Evolutionary conservation across 208 protist species (phyloP), one percentile per base, ranked within the genome.

Genomic region (Leishmania turanica): DNA sequence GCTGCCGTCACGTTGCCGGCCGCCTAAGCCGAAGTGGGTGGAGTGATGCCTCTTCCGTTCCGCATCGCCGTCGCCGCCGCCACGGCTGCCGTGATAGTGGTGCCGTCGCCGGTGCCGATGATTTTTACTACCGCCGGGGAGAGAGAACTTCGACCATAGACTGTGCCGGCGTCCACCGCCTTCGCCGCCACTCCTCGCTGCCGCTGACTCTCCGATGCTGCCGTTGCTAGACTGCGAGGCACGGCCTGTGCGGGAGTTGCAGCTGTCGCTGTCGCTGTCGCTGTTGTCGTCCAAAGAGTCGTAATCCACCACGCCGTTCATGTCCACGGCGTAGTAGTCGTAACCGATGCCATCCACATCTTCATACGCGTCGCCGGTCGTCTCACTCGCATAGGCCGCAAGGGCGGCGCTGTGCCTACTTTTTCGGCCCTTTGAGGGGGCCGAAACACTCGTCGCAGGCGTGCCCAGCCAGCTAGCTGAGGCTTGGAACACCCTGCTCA

Each of bases 211-310:
- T 5, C 53, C 45, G 7, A 24, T 62, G 42, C 9, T 60, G 69
- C 68, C n/a, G 24, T 7, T 21, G 40, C 68, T 71, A 68, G 62
- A 68, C 31, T 9, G 31, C 62, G 31, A 66, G 77, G 56, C 71
- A 45, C 62, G 49, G 77, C 54, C 49, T 15, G n/a, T 64, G 77
- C 68, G 21, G 80, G 24, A 49, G 47, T 78, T 74, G 73, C 58
- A 70, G 66, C 53, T 81, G 79, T 31, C 19, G 62, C 37, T 82
- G 79, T 31, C 19, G 62, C 37, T 82, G 72, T 60, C 69, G 73
- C 53, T 42, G 27, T n/a, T 72, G 68, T 53, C 75, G 64, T 45
- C n/a, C 54, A 31, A 68, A 37, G 53, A 65, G 81, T 79, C 69
- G 24, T 47, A 34, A 21, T 73, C 45, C 40, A 73, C 81, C 19